phyloP scores from a whole-genome alignment of 2,329 filamentous ascomycete genomes.

The Sclerotinia nivalis region DNA sequence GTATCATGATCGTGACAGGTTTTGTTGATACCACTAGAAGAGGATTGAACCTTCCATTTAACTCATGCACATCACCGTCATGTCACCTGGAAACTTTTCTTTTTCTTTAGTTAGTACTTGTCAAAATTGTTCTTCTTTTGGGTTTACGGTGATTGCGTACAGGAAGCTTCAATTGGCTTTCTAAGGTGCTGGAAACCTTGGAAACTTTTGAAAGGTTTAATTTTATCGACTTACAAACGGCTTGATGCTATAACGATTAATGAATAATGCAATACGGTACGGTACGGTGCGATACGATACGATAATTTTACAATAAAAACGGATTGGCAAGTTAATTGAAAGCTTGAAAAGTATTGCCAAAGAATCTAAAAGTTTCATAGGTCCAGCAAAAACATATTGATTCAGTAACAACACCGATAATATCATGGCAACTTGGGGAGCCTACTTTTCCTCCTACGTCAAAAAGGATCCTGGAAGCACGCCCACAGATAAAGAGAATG shows the following conservation, averaged over 20 bases:
- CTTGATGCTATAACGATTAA: not conserved
- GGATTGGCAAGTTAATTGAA: not conserved
- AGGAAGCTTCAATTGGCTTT: not conserved
- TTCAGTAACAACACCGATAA: not conserved
- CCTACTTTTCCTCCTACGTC: constrained; percentile 31
- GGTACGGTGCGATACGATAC: not conserved
- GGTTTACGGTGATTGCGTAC: not conserved
- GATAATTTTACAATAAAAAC: not conserved
- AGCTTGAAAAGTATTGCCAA: not conserved
- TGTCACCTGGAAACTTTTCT: not conserved
- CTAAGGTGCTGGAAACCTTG: constrained; percentile 23
- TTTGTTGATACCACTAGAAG: not conserved
- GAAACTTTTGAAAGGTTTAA: not conserved
- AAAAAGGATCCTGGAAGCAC: constrained; percentile 26
- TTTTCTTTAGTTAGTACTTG: not conserved
- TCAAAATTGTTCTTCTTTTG: not conserved
- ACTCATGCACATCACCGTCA: not conserved
- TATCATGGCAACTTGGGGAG: constrained; percentile 32
- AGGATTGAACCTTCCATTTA: not conserved
- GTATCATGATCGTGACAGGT: constrained; percentile 17
- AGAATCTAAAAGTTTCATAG: not conserved
- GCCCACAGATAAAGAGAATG: constrained; percentile 6
- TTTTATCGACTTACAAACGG: not conserved
- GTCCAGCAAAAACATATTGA: not conserved
- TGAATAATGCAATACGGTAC: not conserved